Evolutionary conservation across 2,329 filamentous ascomycete species (phyloP).

Genomic region (Alternaria ventricosa): DNA sequence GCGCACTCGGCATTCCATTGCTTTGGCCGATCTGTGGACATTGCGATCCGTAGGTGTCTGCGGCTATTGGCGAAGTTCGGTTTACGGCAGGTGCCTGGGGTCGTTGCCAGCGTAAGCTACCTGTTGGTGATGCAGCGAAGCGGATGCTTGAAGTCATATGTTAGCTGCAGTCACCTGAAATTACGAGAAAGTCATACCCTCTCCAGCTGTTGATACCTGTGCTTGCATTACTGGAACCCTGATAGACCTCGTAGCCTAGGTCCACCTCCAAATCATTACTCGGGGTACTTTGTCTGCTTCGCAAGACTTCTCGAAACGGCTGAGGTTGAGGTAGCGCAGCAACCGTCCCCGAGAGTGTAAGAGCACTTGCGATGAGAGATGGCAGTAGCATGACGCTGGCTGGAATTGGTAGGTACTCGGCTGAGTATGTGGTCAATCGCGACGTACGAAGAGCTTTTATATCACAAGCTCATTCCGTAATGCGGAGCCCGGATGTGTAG

Average conservation of each 20-base stretch:
- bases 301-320: neutral
- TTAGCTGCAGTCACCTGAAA: neutral
- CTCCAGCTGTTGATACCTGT: slow-evolving; percentile 28
- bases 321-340: neutral
- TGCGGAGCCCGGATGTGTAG: neutral
- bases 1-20: neutral
- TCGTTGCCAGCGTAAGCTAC: slow-evolving; percentile 25
- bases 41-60: slow-evolving; percentile 1
- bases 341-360: neutral
- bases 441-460: neutral
- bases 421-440: neutral
- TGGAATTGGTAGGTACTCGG: neutral
- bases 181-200: slow-evolving; percentile 18
- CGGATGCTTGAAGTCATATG: slow-evolving; percentile 19
- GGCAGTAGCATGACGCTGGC: neutral
- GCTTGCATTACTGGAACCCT: slow-evolving; percentile 21
- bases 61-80: slow-evolving; percentile 11
- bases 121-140: slow-evolving; percentile 27
- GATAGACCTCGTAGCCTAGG: slow-evolving; percentile 31
- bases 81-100: slow-evolving; percentile 15
- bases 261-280: slow-evolving; percentile 17
- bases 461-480: neutral
- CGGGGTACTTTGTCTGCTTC: neutral
- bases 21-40: slow-evolving; percentile 7
- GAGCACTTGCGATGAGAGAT: neutral